These are phyloP conservation scores for Chlorella sp. DNA, from an alignment of 139 green algal genomes.

Conservation along the genomic window DNA sequence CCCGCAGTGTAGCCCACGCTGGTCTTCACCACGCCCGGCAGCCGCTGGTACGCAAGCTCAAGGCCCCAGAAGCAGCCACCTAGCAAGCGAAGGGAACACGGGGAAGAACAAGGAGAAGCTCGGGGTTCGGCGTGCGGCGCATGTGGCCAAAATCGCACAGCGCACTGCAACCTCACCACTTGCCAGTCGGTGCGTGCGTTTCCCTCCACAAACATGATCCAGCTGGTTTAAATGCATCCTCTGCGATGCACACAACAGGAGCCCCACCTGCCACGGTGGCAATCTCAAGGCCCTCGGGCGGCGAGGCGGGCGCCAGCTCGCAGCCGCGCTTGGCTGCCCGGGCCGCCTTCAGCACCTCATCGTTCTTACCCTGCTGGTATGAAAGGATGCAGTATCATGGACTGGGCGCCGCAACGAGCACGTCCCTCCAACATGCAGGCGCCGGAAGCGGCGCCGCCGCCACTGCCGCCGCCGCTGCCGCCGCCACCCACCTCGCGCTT, in stretches of 20 bases:
- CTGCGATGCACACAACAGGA: neutral
- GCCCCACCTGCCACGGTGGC: slow-evolving; percentile 57
- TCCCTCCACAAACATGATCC: too few relatives aligned
- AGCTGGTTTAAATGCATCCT: neutral
- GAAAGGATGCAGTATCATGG: neutral
- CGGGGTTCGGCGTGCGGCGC: too few relatives aligned
- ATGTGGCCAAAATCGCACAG: too few relatives aligned
- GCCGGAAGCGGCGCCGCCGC: neutral
- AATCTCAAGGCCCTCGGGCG: slow-evolving; percentile 58
- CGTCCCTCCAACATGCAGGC: neutral
- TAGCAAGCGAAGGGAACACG: too few relatives aligned
- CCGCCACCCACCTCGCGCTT: slow-evolving; percentile 20
- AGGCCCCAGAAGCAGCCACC: slow-evolving; percentile 92
- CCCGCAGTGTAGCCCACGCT: slow-evolving; percentile 80
- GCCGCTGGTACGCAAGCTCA: slow-evolving; percentile 71
- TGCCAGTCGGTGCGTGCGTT: too few relatives aligned
- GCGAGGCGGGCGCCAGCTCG: slow-evolving; percentile 54
- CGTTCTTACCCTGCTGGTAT: slow-evolving; percentile 53
- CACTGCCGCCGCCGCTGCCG: neutral
- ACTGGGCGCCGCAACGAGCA: neutral
- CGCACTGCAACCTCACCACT: too few relatives aligned
- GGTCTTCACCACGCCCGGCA: slow-evolving; percentile 77
- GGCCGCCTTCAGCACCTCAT: slow-evolving; percentile 49
- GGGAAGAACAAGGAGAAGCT: neutral
- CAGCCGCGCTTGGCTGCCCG: slow-evolving; percentile 46